Evolutionary conservation across 2,329 filamentous ascomycete species (phyloP).

Genomic region (Volutella citrinella): DNA sequence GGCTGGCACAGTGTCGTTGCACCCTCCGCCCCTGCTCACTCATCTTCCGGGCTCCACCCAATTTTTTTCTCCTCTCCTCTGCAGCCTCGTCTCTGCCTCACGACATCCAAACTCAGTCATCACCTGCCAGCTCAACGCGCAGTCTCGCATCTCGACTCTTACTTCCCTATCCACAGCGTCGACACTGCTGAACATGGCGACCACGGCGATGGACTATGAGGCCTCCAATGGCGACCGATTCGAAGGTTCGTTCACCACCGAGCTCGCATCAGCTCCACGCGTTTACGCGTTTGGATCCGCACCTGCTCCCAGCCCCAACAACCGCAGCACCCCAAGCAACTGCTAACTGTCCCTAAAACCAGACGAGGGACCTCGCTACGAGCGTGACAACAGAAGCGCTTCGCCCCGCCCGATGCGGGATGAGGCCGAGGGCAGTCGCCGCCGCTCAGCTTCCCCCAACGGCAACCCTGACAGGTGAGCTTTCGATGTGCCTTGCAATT

Average conservation of each 20-base stretch:
- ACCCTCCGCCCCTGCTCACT: too few species aligned
- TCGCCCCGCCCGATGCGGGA: slow-evolving; percentile 61
- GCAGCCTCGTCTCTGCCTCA: too few species aligned
- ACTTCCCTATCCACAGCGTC: too few species aligned
- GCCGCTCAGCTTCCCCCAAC: slow-evolving; percentile 61
- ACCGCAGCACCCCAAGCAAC: too few species aligned
- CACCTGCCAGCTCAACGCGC: not conserved
- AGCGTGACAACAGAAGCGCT: slow-evolving; percentile 64
- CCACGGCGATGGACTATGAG: slow-evolving; percentile 69
- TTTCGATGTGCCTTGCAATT: not conserved
- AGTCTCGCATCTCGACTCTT: not conserved
- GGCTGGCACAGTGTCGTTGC: too few species aligned
- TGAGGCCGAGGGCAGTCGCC: slow-evolving; percentile 56
- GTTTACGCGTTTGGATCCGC: slow-evolving; percentile 15
- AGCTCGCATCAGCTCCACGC: slow-evolving; percentile 8
- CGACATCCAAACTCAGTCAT: slow-evolving; percentile 17
- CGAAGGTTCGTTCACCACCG: slow-evolving; percentile 51
- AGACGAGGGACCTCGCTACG: slow-evolving; percentile 66
- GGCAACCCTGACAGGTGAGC: slow-evolving; percentile 39
- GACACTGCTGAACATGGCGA: slow-evolving; percentile 61
- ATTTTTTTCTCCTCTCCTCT: too few species aligned
- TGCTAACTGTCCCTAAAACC: too few species aligned
- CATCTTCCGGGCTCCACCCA: too few species aligned
- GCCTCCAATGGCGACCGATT: slow-evolving; percentile 65
- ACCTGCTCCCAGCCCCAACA: slow-evolving; percentile 5